Percentiles rank a stretch among this genome's conserved stretches.
Evolutionary conservation across 2,329 filamentous ascomycete species (phyloP).

Genomic region (Neofusicoccum umdonicola): DNA sequence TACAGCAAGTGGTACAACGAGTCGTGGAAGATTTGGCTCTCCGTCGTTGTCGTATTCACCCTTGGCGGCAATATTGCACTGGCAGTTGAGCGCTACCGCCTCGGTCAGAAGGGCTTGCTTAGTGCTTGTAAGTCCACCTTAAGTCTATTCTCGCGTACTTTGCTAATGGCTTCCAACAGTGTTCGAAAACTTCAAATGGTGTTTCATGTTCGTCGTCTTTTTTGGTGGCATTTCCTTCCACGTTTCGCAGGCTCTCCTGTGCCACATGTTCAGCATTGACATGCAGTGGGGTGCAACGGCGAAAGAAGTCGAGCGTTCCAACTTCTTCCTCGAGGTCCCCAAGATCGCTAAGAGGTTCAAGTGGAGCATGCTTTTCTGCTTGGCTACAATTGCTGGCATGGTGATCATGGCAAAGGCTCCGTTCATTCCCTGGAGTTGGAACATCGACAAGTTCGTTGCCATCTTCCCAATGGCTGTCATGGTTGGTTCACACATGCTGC

Average conservation of each 20-base stretch:
- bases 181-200: constrained; percentile 23
- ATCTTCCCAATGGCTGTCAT: constrained; percentile 18
- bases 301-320: constrained; percentile 17
- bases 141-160: background rate
- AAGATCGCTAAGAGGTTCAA: constrained; percentile 16
- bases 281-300: constrained; percentile 19
- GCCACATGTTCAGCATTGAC: constrained; percentile 20
- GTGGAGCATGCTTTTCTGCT: constrained; percentile 11
- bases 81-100: constrained; percentile 13
- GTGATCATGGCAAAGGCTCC: constrained; percentile 17
- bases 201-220: constrained; percentile 21
- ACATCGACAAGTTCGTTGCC: constrained; percentile 17
- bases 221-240: constrained; percentile 22
- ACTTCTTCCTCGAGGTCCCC: constrained; percentile 16
- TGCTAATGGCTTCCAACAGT: background rate
- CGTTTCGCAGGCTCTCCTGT: constrained; percentile 18
- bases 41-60: constrained; percentile 13
- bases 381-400: constrained; percentile 11
- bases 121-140: background rate
- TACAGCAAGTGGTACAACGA: constrained; percentile 14
- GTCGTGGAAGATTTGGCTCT: constrained; percentile 17
- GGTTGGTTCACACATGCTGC: constrained; percentile 18
- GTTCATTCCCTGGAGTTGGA: constrained; percentile 19
- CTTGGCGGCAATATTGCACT: constrained; percentile 2
- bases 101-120: constrained; percentile 3